Base-by-base conservation (phyloP, 495 filamentous ascomycete species). In the Talaromyces trachyspermus region DNA sequence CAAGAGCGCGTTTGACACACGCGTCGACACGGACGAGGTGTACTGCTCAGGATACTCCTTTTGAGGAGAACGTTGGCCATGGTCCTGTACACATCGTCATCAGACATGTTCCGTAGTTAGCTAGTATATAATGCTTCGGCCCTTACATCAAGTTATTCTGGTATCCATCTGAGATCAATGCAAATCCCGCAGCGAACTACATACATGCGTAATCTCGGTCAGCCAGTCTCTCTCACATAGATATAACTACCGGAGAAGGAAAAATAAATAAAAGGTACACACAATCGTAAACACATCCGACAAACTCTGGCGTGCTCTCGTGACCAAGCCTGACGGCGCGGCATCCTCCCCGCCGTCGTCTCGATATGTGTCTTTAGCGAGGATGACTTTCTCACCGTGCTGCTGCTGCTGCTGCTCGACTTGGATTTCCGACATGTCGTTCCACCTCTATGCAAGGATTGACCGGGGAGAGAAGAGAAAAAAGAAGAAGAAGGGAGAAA, bases 151-250 rank as follows among this genome's bases (percentile, higher is more conserved):
- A 49, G 32, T 69, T 74, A 41, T 75, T 76, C 42, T 76, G 71
- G 43, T 76, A 76, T 40, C 73, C 73, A 66, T 76, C 73, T 14
- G 69, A 74, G 46, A 77, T 71, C 15, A 76, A 54, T 6, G 73
- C 73, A 46, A 65, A 69, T n/a, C 73, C 73, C 19, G 67, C 61
- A 26, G 68, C 66, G 32, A 72, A 66, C 59, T 68, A 49, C n/a
- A n/a, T n/a, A n/a, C n/a, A n/a, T n/a, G n/a, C n/a, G 8, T 0
- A n/a, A 3, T 37, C 19, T 9, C 29, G 12, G 32, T 41, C 8
- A 36, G 15, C n/a, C 2, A 29, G 5, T n/a, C n/a, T n/a, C n/a
- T n/a, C n/a, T n/a, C n/a, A n/a, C n/a, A n/a, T n/a, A n/a, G n/a
- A n/a, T n/a, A n/a, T n/a, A n/a, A n/a, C n/a, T 38, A 15, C 4